Evolutionary conservation across 2,329 filamentous ascomycete genomes (phyloP).

Genomic region (Decorospora gaudefroyi): DNA sequence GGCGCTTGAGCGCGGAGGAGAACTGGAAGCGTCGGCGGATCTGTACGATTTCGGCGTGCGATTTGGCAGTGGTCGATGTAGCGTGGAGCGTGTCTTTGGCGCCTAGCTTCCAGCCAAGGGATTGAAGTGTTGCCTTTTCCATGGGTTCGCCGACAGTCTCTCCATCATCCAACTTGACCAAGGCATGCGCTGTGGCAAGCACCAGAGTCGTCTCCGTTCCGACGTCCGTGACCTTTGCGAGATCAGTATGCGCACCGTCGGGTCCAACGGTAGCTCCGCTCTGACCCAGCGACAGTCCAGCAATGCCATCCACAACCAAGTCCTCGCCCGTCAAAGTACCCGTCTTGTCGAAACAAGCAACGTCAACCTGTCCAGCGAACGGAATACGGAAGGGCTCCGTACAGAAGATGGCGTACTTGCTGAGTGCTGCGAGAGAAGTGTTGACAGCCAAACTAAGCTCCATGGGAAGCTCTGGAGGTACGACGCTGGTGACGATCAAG

Average conservation of each 20-base stretch:
- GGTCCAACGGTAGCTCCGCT: conserved; percentile 68
- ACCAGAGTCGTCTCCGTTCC: conserved; percentile 86
- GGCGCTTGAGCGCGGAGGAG: conserved; percentile 92
- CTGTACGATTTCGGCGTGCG: conserved; percentile 74
- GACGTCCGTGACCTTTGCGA: conserved; percentile 71
- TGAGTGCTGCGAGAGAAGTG: conserved; percentile 90
- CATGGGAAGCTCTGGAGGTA: conserved; percentile 98
- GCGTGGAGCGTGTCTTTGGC: conserved; percentile 81
- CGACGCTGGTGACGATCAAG: conserved; percentile 95
- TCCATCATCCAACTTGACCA: conserved; percentile 95
- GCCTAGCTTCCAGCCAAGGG: conserved; percentile 91
- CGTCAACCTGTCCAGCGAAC: conserved; percentile 90
- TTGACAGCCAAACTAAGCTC: conserved; percentile 97
- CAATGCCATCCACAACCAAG: conserved; percentile 94
- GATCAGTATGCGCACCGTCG: conserved; percentile 80
- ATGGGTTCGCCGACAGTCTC: conserved; percentile 98
- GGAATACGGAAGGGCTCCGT: conserved; percentile 99
- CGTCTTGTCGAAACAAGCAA: conserved; percentile 98
- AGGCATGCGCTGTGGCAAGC: conserved; percentile 88
- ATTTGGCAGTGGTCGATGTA: conserved; percentile 60
- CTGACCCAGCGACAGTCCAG: conserved; percentile 77
- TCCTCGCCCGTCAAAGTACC: conserved; percentile 96
- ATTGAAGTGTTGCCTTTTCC: conserved; percentile 92
- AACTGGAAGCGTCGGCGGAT: conserved; percentile 98
- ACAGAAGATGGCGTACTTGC: conserved; percentile 96